A percentile compares a stretch with the other conserved stretches of the same genome.
These are phyloP conservation scores for Theileria sp. DNA, from an alignment of 169 alveolate species.

Conservation along the genomic window DNA sequence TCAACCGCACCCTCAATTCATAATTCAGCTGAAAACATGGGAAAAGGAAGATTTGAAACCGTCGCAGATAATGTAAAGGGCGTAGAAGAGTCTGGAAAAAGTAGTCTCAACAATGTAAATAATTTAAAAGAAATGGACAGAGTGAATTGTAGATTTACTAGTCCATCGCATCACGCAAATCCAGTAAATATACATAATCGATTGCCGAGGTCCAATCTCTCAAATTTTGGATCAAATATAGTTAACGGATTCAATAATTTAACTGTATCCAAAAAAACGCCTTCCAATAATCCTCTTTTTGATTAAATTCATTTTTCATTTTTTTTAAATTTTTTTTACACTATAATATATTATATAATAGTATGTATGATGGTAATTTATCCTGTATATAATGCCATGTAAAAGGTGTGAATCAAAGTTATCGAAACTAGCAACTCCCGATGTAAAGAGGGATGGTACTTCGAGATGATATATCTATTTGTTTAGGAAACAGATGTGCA, in stretches of 20 bases:
- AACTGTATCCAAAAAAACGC: slow-evolving; percentile 19
- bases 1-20: background rate
- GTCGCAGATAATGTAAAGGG: background rate
- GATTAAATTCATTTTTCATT: slow-evolving; percentile 5
- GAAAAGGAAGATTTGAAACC: background rate
- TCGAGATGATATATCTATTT: background rate
- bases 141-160: background rate
- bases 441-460: slow-evolving; percentile 68
- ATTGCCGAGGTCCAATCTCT: background rate
- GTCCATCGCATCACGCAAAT: background rate
- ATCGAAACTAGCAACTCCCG: slow-evolving; percentile 75
- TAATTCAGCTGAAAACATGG: background rate
- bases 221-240: background rate
- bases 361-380: background rate
- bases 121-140: background rate
- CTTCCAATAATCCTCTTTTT: slow-evolving; percentile 31
- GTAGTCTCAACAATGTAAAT: background rate
- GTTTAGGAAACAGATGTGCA: slow-evolving; percentile 69
- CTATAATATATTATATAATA: background rate
- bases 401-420: slow-evolving; percentile 75
- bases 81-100: background rate
- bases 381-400: slow-evolving; percentile 71
- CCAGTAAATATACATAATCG: background rate
- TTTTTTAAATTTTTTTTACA: background rate
- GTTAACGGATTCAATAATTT: slow-evolving; percentile 10